Evolutionary conservation across 2,329 filamentous ascomycete species (phyloP).

Genomic region (Curvularia verruculosa): DNA sequence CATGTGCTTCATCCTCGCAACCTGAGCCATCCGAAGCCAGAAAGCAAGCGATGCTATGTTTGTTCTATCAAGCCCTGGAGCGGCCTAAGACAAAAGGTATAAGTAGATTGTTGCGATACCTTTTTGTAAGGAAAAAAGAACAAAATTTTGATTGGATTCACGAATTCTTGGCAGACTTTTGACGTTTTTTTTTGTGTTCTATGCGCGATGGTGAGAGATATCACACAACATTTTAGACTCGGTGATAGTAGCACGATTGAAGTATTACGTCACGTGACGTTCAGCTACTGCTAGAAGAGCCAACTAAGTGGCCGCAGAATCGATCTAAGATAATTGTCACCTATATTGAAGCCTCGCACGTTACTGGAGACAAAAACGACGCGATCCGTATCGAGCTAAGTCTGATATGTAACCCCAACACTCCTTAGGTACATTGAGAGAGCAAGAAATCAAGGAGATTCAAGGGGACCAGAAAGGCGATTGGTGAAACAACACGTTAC

Average conservation of each 20-base stretch:
- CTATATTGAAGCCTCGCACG: neutral
- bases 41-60: neutral
- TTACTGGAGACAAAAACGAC: neutral
- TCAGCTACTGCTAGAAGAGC: neutral
- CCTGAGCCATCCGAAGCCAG: neutral
- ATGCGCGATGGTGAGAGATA: neutral
- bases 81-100: neutral
- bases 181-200: neutral
- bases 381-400: neutral
- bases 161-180: neutral
- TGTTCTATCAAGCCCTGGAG: neutral
- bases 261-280: neutral
- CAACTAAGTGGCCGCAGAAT: neutral
- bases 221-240: neutral
- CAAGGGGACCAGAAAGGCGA: neutral
- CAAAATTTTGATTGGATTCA: neutral
- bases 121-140: too few species aligned
- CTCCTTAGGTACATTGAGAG: neutral
- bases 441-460: neutral
- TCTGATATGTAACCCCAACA: neutral
- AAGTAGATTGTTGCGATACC: too few species aligned
- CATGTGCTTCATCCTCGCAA: neutral
- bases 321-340: neutral
- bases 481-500: too few species aligned
- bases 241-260: neutral